These are phyloP conservation scores for Wickerhamiella brachini DNA, from an alignment of 805 yeast species.

Conservation along the genomic window DNA sequence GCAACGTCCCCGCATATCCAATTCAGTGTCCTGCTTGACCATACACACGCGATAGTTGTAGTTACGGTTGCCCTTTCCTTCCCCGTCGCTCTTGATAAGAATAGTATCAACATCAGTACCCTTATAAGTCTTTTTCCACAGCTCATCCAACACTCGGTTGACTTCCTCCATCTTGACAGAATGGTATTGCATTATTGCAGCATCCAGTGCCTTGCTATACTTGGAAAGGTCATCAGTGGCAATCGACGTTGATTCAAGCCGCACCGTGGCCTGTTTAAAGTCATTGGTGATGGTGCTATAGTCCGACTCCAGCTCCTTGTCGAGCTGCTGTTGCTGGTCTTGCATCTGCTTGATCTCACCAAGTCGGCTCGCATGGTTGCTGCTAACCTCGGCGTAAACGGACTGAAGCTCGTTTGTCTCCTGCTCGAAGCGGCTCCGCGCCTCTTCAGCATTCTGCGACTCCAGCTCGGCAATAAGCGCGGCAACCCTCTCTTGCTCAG, in stretches of 20 bases:
- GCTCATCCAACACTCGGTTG: conserved; percentile 71
- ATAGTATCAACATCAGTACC: conserved; percentile 94
- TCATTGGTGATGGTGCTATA: conserved; percentile 50
- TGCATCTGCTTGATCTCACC: conserved; percentile 81
- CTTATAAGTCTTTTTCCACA: conserved; percentile 88
- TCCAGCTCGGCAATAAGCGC: conserved; percentile 34
- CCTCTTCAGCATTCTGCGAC: conserved; percentile 42
- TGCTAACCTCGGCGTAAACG: conserved; percentile 39
- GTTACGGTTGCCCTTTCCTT: conserved; percentile 35
- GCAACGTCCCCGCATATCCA: conserved; percentile 97
- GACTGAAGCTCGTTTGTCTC: conserved; percentile 38
- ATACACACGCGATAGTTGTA: conserved; percentile 90
- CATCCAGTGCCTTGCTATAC: conserved; percentile 75
- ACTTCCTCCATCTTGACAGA: conserved; percentile 84
- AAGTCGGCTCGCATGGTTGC: conserved; percentile 55
- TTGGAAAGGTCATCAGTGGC: conserved; percentile 71
- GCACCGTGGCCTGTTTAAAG: conserved; percentile 59
- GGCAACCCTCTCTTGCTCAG: conserved; percentile 28
- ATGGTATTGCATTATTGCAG: conserved; percentile 88
- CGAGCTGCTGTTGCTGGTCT: conserved; percentile 46
- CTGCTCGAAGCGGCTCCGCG: conserved; percentile 47
- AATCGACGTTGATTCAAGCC: conserved; percentile 58
- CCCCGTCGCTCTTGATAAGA: conserved; percentile 68
- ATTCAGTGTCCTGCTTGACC: conserved; percentile 81
- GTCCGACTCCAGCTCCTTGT: conserved; percentile 52